phyloP scores from a whole-genome alignment of 352 stramenopile species.

The Achlya hypogyna region DNA sequence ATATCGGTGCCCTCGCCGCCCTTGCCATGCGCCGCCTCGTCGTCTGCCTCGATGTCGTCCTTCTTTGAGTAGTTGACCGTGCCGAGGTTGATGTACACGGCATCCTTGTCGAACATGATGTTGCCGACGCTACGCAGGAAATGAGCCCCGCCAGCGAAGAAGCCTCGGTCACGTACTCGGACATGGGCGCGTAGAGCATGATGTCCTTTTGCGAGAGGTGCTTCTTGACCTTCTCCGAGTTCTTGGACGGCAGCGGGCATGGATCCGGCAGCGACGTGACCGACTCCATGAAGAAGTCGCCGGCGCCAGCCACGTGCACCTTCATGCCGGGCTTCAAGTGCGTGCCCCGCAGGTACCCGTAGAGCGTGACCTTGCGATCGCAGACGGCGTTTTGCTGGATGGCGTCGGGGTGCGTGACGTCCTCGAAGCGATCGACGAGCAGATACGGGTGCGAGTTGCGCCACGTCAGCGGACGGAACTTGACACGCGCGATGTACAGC shows the following conservation, averaged over 20 bases:
- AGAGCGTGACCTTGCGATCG: conserved; percentile 93
- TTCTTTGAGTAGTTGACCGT: conserved; percentile 92
- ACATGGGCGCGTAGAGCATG: conserved; percentile 89
- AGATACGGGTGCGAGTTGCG: conserved; percentile 99
- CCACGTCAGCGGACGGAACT: conserved; percentile 98
- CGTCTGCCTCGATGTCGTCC: conserved; percentile 39
- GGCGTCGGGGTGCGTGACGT: conserved; percentile 94
- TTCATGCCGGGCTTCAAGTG: conserved; percentile 95
- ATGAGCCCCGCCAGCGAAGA: not conserved
- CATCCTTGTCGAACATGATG: conserved; percentile 98
- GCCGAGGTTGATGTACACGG: conserved; percentile 98
- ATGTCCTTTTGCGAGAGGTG: conserved; percentile 91
- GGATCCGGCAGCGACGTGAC: conserved; percentile 94
- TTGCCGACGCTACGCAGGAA: conserved; percentile 86
- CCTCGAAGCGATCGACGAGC: conserved; percentile 95
- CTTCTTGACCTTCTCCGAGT: conserved; percentile 66
- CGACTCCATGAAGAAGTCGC: conserved; percentile 95
- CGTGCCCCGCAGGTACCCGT: conserved; percentile 98
- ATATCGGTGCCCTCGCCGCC: conserved; percentile 87
- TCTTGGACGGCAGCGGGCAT: conserved; percentile 87
- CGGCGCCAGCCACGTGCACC: conserved; percentile 97
- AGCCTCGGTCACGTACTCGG: conserved; percentile 19
- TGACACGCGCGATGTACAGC: conserved; percentile 96
- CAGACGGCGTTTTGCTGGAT: conserved; percentile 89
- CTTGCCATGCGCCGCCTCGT: conserved; percentile 30